Evolutionary conservation across 129 eudicot genomes (phyloP).

Genomic region (Solidago caesia): DNA sequence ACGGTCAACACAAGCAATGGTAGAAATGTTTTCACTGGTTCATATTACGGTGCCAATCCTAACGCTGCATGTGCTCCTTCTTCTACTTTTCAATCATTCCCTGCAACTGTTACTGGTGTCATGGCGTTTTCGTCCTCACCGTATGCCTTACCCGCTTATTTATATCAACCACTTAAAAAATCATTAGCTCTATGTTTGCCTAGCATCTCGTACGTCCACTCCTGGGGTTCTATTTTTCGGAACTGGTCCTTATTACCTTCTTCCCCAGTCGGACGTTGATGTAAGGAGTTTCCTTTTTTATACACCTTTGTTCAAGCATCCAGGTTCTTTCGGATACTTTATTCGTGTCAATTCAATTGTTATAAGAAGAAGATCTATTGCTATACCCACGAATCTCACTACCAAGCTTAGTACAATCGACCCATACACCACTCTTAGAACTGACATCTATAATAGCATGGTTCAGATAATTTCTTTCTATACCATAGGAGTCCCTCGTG

Average conservation of each 20-base stretch:
- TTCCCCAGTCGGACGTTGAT: constrained; percentile 37
- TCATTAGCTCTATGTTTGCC: constrained; percentile 50
- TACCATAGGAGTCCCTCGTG: constrained; percentile 16
- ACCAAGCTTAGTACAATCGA: constrained; percentile 35
- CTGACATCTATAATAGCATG: constrained; percentile 21
- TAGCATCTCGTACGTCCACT: constrained; percentile 17
- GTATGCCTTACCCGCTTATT: constrained; percentile 33
- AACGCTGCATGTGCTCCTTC: constrained; percentile 46
- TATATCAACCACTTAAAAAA: constrained; percentile 23
- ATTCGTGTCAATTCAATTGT: constrained; percentile 35
- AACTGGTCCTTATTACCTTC: constrained; percentile 36
- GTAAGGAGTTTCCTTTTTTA: constrained; percentile 26
- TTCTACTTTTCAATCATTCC: constrained; percentile 30
- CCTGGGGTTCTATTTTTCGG: constrained; percentile 48
- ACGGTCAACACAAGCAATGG: constrained; percentile 10
- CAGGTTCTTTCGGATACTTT: constrained; percentile 30
- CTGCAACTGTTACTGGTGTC: constrained; percentile 37
- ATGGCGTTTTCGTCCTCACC: constrained; percentile 45
- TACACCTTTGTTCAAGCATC: constrained; percentile 32
- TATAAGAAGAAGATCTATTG: constrained; percentile 23
- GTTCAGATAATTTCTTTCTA: neutral
- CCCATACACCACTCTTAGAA: constrained; percentile 33
- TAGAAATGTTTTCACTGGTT: constrained; percentile 19
- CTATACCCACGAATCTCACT: constrained; percentile 1
- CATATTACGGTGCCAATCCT: constrained; percentile 29